Evolutionary conservation across 2,329 filamentous ascomycete genomes (phyloP).

Genomic region (Aureobasidium subglaciale): DNA sequence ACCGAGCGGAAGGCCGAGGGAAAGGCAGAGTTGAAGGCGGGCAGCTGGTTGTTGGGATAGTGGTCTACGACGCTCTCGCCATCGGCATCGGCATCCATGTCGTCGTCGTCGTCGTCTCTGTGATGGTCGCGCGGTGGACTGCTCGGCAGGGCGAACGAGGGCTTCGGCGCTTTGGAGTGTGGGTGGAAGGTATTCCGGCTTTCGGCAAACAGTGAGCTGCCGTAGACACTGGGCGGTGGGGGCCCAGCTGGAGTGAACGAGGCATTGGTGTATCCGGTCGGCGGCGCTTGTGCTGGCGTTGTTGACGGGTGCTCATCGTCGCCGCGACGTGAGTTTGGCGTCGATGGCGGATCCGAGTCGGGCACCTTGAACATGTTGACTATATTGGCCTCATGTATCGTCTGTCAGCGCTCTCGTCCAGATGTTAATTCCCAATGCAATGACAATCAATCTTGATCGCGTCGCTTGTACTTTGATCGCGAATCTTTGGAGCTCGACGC

Average conservation of each 20-base stretch:
- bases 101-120: conserved; percentile 21
- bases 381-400: background rate
- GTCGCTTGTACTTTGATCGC: conserved; percentile 2
- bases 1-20: background rate
- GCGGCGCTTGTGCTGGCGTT: conserved; percentile 30
- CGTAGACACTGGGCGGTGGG: conserved; percentile 30
- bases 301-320: conserved; percentile 25
- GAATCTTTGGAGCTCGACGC: conserved; percentile 7
- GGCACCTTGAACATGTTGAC: conserved; percentile 18
- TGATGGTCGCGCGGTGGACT: conserved; percentile 25
- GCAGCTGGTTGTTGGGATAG: background rate
- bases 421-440: background rate
- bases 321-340: conserved; percentile 17
- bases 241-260: conserved; percentile 31
- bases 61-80: conserved; percentile 14
- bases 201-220: conserved; percentile 26
- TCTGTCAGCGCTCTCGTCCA: background rate
- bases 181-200: conserved; percentile 23
- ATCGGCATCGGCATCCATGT: conserved; percentile 30
- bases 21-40: conserved; percentile 1
- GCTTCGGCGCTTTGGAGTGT: conserved; percentile 14
- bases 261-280: conserved; percentile 25
- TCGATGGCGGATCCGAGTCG: conserved; percentile 14
- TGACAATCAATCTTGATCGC: too few species aligned
- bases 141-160: conserved; percentile 31